These are phyloP conservation scores for Emericellopsis atlantica DNA, from an alignment of 2,329 filamentous ascomycete genomes.

Conservation along the genomic window DNA sequence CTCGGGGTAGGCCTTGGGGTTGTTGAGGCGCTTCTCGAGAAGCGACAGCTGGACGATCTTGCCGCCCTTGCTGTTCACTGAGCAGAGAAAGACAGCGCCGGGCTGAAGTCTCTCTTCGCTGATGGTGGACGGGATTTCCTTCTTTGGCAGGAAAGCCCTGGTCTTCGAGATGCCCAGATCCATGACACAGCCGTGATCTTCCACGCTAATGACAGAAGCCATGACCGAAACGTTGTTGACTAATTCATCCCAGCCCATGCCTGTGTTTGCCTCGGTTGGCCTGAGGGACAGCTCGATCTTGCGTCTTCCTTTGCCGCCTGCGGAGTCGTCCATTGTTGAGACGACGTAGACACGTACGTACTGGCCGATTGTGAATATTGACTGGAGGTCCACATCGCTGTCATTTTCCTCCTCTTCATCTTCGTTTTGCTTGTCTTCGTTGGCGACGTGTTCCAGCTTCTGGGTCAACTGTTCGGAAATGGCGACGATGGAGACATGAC, in stretches of 20 bases:
- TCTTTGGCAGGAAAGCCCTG: slow-evolving; percentile 75
- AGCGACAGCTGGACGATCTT: slow-evolving; percentile 82
- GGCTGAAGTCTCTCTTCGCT: slow-evolving; percentile 60
- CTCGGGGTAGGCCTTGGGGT: slow-evolving; percentile 50
- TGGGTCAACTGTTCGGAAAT: slow-evolving; percentile 70
- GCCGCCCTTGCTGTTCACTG: slow-evolving; percentile 64
- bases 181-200: slow-evolving; percentile 93
- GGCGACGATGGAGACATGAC: slow-evolving; percentile 84
- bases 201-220: slow-evolving; percentile 80
- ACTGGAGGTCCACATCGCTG: slow-evolving; percentile 56
- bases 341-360: slow-evolving; percentile 77
- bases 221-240: slow-evolving; percentile 69
- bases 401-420: slow-evolving; percentile 34
- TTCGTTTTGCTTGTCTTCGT: slow-evolving; percentile 36
- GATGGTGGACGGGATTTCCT: slow-evolving; percentile 52
- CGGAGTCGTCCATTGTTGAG: slow-evolving; percentile 59
- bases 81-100: slow-evolving; percentile 74
- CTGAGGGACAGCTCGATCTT: slow-evolving; percentile 80
- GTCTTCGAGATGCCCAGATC: slow-evolving; percentile 66
- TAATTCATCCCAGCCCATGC: slow-evolving; percentile 59
- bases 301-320: slow-evolving; percentile 53
- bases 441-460: slow-evolving; percentile 58
- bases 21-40: slow-evolving; percentile 56
- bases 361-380: slow-evolving; percentile 72
- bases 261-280: slow-evolving; percentile 65